phyloP scores from a whole-genome alignment of 306 rosid genomes.

The Cicer yamashitae region DNA sequence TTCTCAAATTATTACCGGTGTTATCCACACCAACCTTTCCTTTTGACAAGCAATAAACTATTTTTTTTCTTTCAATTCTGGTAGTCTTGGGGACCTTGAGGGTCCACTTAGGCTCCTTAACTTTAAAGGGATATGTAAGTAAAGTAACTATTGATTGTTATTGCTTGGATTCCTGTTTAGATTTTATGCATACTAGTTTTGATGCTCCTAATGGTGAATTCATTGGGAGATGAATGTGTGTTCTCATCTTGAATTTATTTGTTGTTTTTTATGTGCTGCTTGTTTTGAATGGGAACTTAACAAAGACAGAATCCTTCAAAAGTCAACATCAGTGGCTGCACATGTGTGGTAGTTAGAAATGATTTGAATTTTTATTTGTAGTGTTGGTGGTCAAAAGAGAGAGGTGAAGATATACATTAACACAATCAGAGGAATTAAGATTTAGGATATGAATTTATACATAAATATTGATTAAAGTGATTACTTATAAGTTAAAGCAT shows the following conservation, averaged over 20 bases:
- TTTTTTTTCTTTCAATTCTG: not conserved
- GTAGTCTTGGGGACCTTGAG: slow-evolving; percentile 31
- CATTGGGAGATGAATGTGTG: not conserved
- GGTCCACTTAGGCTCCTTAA: slow-evolving; percentile 33
- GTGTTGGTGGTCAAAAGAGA: slow-evolving; percentile 42
- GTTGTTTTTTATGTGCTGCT: not conserved
- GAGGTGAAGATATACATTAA: slow-evolving; percentile 15
- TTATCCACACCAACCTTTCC: slow-evolving; percentile 24
- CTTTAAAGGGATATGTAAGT: slow-evolving; percentile 24
- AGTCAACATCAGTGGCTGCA: slow-evolving; percentile 54
- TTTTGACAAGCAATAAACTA: slow-evolving; percentile 14
- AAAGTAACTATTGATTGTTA: not conserved
- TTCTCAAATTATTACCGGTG: no score
- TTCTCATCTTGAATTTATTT: slow-evolving; percentile 26
- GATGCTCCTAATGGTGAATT: slow-evolving; percentile 21
- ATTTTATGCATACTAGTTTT: slow-evolving; percentile 29
- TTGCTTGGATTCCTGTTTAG: not conserved
- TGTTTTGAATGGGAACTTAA: slow-evolving; percentile 44
- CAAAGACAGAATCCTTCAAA: slow-evolving; percentile 37
- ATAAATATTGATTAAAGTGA: not conserved
- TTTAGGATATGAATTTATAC: slow-evolving; percentile 11
- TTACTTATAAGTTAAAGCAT: slow-evolving; percentile 18
- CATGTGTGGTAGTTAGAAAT: slow-evolving; percentile 46
- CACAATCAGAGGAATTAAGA: slow-evolving; percentile 18
- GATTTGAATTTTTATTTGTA: slow-evolving; percentile 36